Evolutionary conservation across 768 basidiomycete genomes (phyloP).

Genomic region (Leccinum subgranulosum): DNA sequence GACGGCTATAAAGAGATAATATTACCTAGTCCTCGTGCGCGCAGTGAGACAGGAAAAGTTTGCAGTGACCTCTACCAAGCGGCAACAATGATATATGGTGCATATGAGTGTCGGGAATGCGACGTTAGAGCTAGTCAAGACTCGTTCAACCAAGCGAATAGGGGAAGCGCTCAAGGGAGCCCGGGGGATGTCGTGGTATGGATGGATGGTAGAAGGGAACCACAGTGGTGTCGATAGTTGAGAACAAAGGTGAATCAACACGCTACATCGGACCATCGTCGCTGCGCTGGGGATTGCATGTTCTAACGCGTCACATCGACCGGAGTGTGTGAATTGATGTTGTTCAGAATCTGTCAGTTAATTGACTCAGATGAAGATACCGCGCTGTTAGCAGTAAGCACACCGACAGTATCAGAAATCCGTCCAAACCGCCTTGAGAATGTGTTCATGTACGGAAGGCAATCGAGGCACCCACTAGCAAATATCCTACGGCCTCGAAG

Average conservation of each 20-base stretch:
- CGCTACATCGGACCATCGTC: no score
- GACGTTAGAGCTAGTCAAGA: background rate
- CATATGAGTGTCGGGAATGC: background rate
- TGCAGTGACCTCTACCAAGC: no score
- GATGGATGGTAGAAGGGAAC: no score
- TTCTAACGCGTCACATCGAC: background rate
- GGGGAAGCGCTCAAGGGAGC: background rate
- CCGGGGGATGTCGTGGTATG: background rate
- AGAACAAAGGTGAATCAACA: background rate
- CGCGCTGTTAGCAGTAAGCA: slow-evolving; percentile 39
- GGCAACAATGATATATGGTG: background rate
- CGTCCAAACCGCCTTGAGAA: slow-evolving; percentile 21
- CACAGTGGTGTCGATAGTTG: background rate
- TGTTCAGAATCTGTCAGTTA: slow-evolving; percentile 42
- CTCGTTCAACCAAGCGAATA: background rate
- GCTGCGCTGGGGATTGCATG: background rate
- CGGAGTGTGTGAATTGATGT: background rate
- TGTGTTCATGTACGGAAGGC: background rate
- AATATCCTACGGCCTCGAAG: slow-evolving; percentile 39
- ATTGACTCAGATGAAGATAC: slow-evolving; percentile 36
- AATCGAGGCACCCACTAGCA: slow-evolving; percentile 31
- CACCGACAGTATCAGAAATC: slow-evolving; percentile 41
- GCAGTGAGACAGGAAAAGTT: no score
- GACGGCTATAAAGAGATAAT: no score
- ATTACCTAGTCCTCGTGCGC: no score